phyloP scores from a whole-genome alignment of 495 filamentous ascomycete species.

The Jackrogersella multiformis region DNA sequence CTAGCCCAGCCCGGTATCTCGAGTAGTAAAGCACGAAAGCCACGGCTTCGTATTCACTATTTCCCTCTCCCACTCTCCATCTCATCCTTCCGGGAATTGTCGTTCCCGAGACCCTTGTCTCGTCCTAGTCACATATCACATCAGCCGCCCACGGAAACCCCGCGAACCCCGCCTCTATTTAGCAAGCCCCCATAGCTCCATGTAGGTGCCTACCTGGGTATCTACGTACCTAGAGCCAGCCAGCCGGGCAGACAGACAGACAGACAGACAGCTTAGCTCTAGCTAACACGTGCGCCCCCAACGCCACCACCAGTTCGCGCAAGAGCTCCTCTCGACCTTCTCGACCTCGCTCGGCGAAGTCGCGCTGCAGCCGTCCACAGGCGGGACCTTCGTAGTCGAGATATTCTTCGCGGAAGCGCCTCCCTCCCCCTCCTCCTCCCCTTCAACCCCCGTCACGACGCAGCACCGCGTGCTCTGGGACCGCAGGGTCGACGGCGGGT shows the following conservation, averaged over 20 bases:
- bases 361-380: slow-evolving; percentile 84
- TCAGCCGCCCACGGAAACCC: slow-evolving; percentile 1
- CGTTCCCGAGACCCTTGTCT: slow-evolving; percentile 7
- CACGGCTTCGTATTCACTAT: not conserved
- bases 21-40: too few relatives aligned
- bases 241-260: too few relatives aligned
- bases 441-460: slow-evolving; percentile 64
- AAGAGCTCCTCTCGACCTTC: slow-evolving; percentile 98
- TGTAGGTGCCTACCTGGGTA: not conserved
- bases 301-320: slow-evolving; percentile 72
- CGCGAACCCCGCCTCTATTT: slow-evolving; percentile 17
- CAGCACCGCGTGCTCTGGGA: slow-evolving; percentile 75
- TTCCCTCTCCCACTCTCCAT: slow-evolving; percentile 21
- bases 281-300: not conserved
- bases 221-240: not conserved
- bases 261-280: not conserved
- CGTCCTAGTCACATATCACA: slow-evolving; percentile 10
- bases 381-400: slow-evolving; percentile 81
- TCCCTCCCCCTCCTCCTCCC: slow-evolving; percentile 38
- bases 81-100: not conserved
- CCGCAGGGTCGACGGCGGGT: slow-evolving; percentile 85
- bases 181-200: not conserved
- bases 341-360: slow-evolving; percentile 85
- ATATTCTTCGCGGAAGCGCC: slow-evolving; percentile 55
- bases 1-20: not conserved